phyloP scores from a whole-genome alignment of 768 basidiomycete species.

The Trametes villosa region DNA sequence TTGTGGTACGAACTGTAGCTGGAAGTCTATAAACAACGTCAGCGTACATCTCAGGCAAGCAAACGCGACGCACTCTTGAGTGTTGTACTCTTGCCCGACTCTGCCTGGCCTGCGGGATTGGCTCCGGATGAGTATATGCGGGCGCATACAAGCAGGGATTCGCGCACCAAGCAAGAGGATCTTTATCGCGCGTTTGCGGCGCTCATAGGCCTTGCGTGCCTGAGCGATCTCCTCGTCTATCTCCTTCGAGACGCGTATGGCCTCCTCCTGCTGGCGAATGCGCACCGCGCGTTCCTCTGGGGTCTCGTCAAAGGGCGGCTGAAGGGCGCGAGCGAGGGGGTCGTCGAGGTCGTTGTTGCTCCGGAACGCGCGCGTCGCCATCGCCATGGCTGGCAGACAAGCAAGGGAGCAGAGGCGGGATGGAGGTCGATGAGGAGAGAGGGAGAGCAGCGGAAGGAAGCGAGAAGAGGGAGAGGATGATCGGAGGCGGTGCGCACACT shows the following conservation, averaged over 20 bases:
- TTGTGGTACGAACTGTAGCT: constrained; percentile 64
- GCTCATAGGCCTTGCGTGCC: constrained; percentile 50
- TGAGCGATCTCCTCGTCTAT: constrained; percentile 55
- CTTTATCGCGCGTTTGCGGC: constrained; percentile 55
- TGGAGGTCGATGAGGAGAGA: not conserved
- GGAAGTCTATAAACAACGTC: constrained; percentile 55
- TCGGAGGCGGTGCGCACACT: too few relatives aligned
- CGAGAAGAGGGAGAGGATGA: too few relatives aligned
- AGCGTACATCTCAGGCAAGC: not conserved
- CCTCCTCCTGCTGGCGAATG: constrained; percentile 44
- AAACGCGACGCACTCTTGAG: constrained; percentile 33
- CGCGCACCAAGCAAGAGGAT: constrained; percentile 57
- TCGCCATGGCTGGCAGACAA: not conserved
- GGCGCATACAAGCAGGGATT: not conserved
- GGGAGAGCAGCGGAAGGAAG: not conserved
- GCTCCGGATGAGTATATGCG: not conserved
- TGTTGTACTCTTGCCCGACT: constrained; percentile 57
- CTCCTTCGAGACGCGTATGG: constrained; percentile 46
- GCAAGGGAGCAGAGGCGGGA: not conserved
- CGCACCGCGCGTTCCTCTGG: constrained; percentile 41
- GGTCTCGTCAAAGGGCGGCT: constrained; percentile 42
- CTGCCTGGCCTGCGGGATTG: constrained; percentile 54
- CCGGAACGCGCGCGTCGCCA: constrained; percentile 14
- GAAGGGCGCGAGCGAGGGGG: constrained; percentile 37
- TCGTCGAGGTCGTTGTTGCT: constrained; percentile 33